Evolutionary conservation across 2,329 filamentous ascomycete species (phyloP).

Genomic region (Colletotrichum liaoningense): DNA sequence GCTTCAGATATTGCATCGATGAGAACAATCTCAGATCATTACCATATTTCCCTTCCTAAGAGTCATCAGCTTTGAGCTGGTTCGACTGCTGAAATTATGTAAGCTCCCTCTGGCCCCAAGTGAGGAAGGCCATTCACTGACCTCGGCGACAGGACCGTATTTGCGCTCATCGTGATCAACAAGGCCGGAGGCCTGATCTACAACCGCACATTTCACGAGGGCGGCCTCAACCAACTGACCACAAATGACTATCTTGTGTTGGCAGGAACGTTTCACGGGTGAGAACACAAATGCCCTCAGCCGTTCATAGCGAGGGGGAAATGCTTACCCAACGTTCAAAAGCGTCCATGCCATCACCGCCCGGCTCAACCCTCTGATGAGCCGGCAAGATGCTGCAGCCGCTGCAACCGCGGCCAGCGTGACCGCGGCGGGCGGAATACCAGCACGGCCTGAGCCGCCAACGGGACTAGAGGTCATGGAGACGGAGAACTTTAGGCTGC

Average conservation of each 20-base stretch:
- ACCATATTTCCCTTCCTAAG: background rate
- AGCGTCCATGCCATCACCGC: constrained; percentile 78
- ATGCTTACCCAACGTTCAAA: constrained; percentile 28
- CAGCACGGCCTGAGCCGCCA: constrained; percentile 69
- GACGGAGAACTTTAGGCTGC: constrained; percentile 92
- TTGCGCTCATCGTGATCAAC: constrained; percentile 97
- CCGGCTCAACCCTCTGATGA: constrained; percentile 68
- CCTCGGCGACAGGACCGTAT: constrained; percentile 78
- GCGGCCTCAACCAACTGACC: constrained; percentile 85
- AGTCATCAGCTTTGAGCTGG: constrained; percentile 8
- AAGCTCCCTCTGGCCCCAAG: background rate
- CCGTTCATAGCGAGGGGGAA: constrained; percentile 1
- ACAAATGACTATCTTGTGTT: constrained; percentile 98
- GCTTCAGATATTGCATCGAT: constrained; percentile 3
- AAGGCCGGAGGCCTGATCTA: constrained; percentile 97
- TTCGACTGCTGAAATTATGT: constrained; percentile 20
- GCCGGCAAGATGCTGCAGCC: constrained; percentile 49
- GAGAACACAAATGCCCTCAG: constrained; percentile 46
- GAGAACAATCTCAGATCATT: background rate
- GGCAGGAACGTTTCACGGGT: constrained; percentile 97
- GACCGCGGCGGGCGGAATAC: constrained; percentile 43
- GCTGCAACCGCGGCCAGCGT: constrained; percentile 48
- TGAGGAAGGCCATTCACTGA: constrained; percentile 10
- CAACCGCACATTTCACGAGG: constrained; percentile 92
- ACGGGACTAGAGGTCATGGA: constrained; percentile 93